A percentile compares a stretch with the other conserved stretches of the same genome.
phyloP scores from a whole-genome alignment of 2,329 filamentous ascomycete species.

The Cladosporium sp. region DNA sequence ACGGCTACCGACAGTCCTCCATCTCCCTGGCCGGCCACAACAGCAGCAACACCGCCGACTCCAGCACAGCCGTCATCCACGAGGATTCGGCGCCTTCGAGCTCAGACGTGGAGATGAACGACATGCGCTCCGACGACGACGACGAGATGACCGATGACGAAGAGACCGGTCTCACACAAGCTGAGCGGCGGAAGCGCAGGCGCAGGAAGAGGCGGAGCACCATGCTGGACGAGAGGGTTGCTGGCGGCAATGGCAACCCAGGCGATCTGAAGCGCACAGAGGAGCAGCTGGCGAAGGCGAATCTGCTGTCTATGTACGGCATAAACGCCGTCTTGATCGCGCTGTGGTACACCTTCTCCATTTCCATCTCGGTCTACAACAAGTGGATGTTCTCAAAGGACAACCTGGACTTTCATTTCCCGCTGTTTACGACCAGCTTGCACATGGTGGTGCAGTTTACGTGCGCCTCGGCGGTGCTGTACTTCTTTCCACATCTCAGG shows the following conservation, averaged over 20 bases:
- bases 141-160: conserved; percentile 77
- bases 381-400: conserved; percentile 98
- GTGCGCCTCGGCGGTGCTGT: conserved; percentile 75
- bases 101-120: conserved; percentile 58
- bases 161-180: conserved; percentile 79
- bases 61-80: conserved; percentile 14
- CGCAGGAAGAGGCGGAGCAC: conserved; percentile 65
- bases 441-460: conserved; percentile 96
- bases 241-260: conserved; percentile 57
- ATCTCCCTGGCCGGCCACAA: conserved; percentile 12
- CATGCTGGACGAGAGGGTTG: conserved; percentile 68
- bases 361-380: conserved; percentile 97
- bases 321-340: conserved; percentile 80
- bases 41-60: conserved; percentile 4
- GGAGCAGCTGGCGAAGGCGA: conserved; percentile 70
- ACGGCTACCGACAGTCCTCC: conserved; percentile 23
- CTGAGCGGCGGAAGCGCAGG: conserved; percentile 65
- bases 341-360: conserved; percentile 86
- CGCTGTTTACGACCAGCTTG: conserved; percentile 89
- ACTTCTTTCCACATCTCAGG: conserved; percentile 77
- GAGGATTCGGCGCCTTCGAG: conserved; percentile 34
- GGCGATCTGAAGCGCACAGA: conserved; percentile 57
- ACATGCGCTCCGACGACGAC: conserved; percentile 58
- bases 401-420: conserved; percentile 86
- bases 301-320: conserved; percentile 66